Evolutionary conservation across 768 basidiomycete species (phyloP).

Genomic region (Dioszegia hungarica): DNA sequence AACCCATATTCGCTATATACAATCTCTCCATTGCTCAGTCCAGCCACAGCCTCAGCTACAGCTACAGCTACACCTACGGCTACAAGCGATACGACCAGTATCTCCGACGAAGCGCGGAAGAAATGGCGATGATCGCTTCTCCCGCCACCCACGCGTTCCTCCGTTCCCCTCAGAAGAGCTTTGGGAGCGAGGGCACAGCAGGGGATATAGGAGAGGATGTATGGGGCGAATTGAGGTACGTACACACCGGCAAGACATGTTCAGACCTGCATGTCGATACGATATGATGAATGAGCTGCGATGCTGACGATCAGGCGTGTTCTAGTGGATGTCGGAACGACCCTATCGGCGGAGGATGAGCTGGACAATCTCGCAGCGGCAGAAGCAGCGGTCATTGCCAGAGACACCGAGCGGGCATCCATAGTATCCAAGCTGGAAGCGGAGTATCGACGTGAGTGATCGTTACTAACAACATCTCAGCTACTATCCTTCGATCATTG

Average conservation of each 20-base stretch:
- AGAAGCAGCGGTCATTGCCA: slow-evolving; percentile 28
- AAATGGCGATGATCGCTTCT: slow-evolving; percentile 3
- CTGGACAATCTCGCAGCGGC: slow-evolving; percentile 30
- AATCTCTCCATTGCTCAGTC: too few relatives aligned
- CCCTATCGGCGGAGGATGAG: slow-evolving; percentile 30
- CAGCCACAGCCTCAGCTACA: too few relatives aligned
- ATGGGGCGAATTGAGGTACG: slow-evolving; percentile 18
- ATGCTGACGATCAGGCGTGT: neutral
- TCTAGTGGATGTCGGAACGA: slow-evolving; percentile 25
- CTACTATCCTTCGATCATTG: too few relatives aligned
- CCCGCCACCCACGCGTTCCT: slow-evolving; percentile 1
- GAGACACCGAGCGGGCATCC: slow-evolving; percentile 17
- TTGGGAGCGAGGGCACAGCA: slow-evolving; percentile 12
- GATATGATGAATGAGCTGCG: neutral
- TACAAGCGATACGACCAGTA: too few relatives aligned
- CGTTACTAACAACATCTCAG: neutral
- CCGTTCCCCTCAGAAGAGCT: slow-evolving; percentile 5
- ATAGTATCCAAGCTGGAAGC: slow-evolving; percentile 14
- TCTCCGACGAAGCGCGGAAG: neutral
- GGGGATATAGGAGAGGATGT: slow-evolving; percentile 14
- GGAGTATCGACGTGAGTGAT: slow-evolving; percentile 26
- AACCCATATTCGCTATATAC: neutral
- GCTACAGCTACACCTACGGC: too few relatives aligned
- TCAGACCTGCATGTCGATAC: too few relatives aligned
- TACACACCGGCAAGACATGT: neutral